Base-by-base conservation (phyloP, 169 alveolate species). In the Plasmodium adleri region DNA sequence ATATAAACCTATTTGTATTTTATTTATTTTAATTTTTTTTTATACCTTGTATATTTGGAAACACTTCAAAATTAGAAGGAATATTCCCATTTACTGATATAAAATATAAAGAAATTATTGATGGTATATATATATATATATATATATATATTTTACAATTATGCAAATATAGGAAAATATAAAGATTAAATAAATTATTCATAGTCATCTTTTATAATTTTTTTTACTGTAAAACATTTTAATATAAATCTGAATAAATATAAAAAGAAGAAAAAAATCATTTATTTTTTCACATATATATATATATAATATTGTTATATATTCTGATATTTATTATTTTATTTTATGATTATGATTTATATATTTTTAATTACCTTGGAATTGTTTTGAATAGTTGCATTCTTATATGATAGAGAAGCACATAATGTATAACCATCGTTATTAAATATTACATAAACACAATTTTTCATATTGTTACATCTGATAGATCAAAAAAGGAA, bases 211-310 rank as follows among this genome's bases (percentile, higher is more conserved):
- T 56, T 56, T 56, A 5, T 15, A 2, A 56, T 78, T 56, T 68
- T 66, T 26, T 52, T 68, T 68, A 86, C 92, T 86, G 87, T 70
- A 72, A 72, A 87, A 86, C 87, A 86, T 86, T 60, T 86, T 86
- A 32, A 86, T 72, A 50, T 86, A 86, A 58, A 86, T 86, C 92
- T 86, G 68, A 72, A 43, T 64, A 73, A 63, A 15, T 15, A 64
- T 50, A 54, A 43, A 50, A 26, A 59, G 72, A 71, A 62, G 50
- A 8, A 22, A 66, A 66, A 13, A 32, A 78, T 59, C 10, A 15
- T 17, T 26, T 17, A 15, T 17, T 47, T 5, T 45, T 22, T 50
- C 39, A 12, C 24, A 6, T 32, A 32, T 66, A 6, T 32, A 32
- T 32, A 20, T 20, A 20, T 20, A 20, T 20, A 20, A 32, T 32